A percentile compares a stretch with the other conserved stretches of the same genome.
Conservation (phyloP, 257 asterid species). For the Ilex asprella region DNA sequence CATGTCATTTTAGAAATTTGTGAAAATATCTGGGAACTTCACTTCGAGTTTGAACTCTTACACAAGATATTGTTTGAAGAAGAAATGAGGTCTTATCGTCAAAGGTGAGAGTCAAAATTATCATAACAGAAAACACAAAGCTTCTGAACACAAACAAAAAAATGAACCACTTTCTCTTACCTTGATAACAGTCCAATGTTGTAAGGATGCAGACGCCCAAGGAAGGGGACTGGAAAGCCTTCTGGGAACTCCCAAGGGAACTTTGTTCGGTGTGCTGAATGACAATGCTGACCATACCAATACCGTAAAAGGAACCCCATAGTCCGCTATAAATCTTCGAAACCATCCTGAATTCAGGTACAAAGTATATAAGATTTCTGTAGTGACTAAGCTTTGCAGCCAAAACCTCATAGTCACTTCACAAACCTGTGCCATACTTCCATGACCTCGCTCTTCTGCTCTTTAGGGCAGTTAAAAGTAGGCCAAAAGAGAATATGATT, state of each 20-base stretch:
- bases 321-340: conserved; percentile 81
- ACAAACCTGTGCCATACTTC: conserved; percentile 81
- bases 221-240: conserved; percentile 80
- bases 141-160: not conserved
- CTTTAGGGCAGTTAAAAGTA: conserved; percentile 60
- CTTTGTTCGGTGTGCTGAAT: conserved; percentile 41
- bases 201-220: conserved; percentile 61
- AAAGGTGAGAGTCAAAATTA: not conserved
- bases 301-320: conserved; percentile 87
- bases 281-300: conserved; percentile 80
- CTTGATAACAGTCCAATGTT: conserved; percentile 86
- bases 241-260: conserved; percentile 81
- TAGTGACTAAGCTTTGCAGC: too few relatives aligned
- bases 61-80: too few relatives aligned
- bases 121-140: not conserved
- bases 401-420: not conserved
- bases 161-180: conserved; percentile 13
- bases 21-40: too few relatives aligned
- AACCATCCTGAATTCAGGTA: conserved; percentile 43
- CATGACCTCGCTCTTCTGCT: conserved; percentile 87
- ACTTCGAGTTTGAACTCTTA: too few relatives aligned
- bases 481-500: conserved; percentile 64
- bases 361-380: not conserved
- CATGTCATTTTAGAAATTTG: too few relatives aligned
- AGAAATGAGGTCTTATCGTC: too few relatives aligned